Evolutionary conservation across 768 basidiomycete genomes (phyloP).

Genomic region (Xerocomellus amylosporus): DNA sequence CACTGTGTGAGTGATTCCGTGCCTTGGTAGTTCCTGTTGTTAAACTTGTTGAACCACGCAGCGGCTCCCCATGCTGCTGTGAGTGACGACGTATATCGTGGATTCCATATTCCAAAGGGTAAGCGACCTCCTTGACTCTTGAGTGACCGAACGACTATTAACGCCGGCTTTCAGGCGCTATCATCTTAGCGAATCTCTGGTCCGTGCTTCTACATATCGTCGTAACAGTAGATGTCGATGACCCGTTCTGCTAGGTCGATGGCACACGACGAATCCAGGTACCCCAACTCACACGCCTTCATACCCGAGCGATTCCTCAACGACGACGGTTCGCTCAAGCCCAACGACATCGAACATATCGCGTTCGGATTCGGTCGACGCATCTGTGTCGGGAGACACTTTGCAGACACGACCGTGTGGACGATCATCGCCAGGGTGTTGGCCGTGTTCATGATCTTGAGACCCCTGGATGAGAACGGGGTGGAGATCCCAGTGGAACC

Average conservation of each 20-base stretch:
- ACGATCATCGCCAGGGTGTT: background rate
- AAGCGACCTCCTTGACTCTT: background rate
- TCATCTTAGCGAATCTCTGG: slow-evolving; percentile 29
- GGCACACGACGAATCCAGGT: background rate
- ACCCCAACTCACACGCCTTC: background rate
- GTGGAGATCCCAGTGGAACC: slow-evolving; percentile 4
- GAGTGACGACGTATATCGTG: slow-evolving; percentile 18
- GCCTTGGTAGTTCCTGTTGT: background rate
- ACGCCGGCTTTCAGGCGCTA: slow-evolving; percentile 5
- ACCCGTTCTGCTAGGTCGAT: background rate
- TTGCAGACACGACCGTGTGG: slow-evolving; percentile 4
- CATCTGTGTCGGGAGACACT: slow-evolving; percentile 15
- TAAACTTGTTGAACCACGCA: background rate
- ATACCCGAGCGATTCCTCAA: background rate
- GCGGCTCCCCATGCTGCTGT: slow-evolving; percentile 7
- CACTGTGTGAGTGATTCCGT: slow-evolving; percentile 1
- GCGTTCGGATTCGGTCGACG: slow-evolving; percentile 21
- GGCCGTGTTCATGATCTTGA: background rate
- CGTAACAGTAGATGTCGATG: background rate
- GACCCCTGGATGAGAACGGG: background rate
- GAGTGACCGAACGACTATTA: background rate
- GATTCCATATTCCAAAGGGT: slow-evolving; percentile 40
- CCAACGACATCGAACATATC: background rate
- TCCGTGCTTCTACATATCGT: background rate
- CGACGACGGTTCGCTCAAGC: background rate